Evolutionary conservation across 129 eudicot species (phyloP), one percentile per base, ranked within the genome.

Genomic region (Flaveria linearis): DNA sequence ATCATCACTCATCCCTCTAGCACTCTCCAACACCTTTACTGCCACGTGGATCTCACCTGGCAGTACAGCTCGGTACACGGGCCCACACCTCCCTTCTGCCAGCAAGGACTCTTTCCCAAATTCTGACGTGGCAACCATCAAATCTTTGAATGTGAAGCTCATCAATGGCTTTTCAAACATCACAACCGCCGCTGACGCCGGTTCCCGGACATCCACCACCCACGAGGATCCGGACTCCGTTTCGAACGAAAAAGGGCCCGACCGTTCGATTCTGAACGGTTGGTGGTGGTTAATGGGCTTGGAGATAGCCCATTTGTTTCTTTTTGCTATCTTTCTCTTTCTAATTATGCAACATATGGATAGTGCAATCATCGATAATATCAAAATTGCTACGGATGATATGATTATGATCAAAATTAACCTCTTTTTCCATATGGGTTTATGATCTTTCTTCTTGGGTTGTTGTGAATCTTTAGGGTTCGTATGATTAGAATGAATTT

Each of bases 1-100:
- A 46, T 86, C 83, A 68, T 82, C 79, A 66, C 84, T 85, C 66
- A 95, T 74, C 68, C 77, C 84, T 60, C 96, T 79, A 12, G 87
- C 94, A 74, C 74, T 58, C 69, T 91, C 97, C 74, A 95, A 77
- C 36, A 95, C 99, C 80, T 95, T 95, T 73, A 95, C 88, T 42
- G 99, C 99, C 97, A 95, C 96, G 89, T 95, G 96, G 87, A 95
- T 70, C 74, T 91, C 94, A 76, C 99, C 99, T 63, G 99, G 97
- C 61, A 95, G 85, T 23, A 95, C 96, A 9, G 97, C 99, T 56
- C 97, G 78, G 78, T 95, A 95, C 0, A 95, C 90, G 73, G 99
- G 99, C 82, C 99, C 99, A 82, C 97, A 85, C 72, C 96, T 89
- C 1, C 99, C 99, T 52, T 91, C 94, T 9, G 99, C 90, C 56